phyloP scores from a whole-genome alignment of 176 grass and related monocot genomes.

The Rhynchospora breviuscula region DNA sequence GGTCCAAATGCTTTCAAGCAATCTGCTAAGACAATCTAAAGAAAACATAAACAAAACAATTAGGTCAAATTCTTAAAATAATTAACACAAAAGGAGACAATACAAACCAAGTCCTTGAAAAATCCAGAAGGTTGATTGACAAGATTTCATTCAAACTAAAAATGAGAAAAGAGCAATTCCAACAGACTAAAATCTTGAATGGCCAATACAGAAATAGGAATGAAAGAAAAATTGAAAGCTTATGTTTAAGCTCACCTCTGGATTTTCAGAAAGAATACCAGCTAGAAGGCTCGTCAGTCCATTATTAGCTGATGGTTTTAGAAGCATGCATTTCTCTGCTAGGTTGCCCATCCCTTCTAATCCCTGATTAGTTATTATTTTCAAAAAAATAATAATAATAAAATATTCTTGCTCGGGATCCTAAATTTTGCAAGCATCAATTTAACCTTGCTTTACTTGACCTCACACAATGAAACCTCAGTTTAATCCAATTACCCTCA shows the following conservation, averaged over 20 bases:
- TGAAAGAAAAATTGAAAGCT: not conserved
- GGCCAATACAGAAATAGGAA: conserved; percentile 15
- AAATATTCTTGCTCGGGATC: not conserved
- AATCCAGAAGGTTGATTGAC: conserved; percentile 20
- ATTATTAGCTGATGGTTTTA: conserved; percentile 61
- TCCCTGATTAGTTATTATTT: conserved; percentile 53
- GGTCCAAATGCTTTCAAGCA: conserved; percentile 78
- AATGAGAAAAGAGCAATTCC: not conserved
- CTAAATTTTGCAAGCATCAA: not conserved
- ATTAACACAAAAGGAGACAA: not conserved
- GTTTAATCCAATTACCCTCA: not conserved
- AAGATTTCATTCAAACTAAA: conserved; percentile 15
- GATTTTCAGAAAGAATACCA: conserved; percentile 84
- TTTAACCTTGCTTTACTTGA: not conserved
- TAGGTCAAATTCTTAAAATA: conserved; percentile 12
- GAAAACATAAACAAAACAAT: conserved; percentile 28
- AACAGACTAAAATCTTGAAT: not conserved
- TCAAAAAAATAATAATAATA: conserved; percentile 18
- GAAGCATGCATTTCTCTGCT: conserved; percentile 75
- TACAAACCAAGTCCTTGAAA: not conserved
- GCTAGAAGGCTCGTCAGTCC: conserved; percentile 68
- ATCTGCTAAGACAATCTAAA: conserved; percentile 85
- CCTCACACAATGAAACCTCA: not conserved
- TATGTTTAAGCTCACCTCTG: conserved; percentile 43
- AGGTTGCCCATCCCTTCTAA: conserved; percentile 87